A percentile compares a stretch with the other conserved stretches of the same genome.
These are phyloP conservation scores for Hebeloma cylindrosporum DNA, from an alignment of 768 basidiomycete genomes.

Conservation along the genomic window DNA sequence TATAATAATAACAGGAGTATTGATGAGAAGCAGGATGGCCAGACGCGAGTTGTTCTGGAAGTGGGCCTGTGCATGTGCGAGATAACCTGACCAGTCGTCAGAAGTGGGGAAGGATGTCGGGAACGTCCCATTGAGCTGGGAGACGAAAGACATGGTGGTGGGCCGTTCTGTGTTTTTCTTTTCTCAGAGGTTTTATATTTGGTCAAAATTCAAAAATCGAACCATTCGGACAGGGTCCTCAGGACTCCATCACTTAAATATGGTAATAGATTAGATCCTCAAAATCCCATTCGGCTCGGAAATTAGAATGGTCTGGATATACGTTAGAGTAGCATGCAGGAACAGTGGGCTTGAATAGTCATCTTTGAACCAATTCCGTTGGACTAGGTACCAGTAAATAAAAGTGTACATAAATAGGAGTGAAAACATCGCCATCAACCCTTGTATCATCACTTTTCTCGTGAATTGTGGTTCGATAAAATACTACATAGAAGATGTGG, in stretches of 20 bases:
- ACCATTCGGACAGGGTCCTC: slow-evolving; percentile 26
- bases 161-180: slow-evolving; percentile 11
- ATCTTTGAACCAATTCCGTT: no score
- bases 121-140: slow-evolving; percentile 36
- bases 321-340: no score
- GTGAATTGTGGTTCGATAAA: no score
- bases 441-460: no score
- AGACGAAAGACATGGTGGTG: slow-evolving; percentile 37
- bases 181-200: slow-evolving; percentile 19
- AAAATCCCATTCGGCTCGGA: not conserved
- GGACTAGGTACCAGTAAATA: no score
- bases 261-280: slow-evolving; percentile 20
- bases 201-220: slow-evolving; percentile 31
- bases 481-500: no score
- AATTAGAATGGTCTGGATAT: no score
- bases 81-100: slow-evolving; percentile 46
- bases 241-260: no score
- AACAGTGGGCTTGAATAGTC: no score
- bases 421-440: no score
- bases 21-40: slow-evolving; percentile 53
- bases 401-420: no score
- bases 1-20: slow-evolving; percentile 66
- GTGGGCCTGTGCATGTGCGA: slow-evolving; percentile 41
- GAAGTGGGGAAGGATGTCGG: slow-evolving; percentile 35
- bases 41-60: slow-evolving; percentile 38